Evolutionary conservation across 306 rosid species (phyloP).

Genomic region (Luffa aegyptiaca): DNA sequence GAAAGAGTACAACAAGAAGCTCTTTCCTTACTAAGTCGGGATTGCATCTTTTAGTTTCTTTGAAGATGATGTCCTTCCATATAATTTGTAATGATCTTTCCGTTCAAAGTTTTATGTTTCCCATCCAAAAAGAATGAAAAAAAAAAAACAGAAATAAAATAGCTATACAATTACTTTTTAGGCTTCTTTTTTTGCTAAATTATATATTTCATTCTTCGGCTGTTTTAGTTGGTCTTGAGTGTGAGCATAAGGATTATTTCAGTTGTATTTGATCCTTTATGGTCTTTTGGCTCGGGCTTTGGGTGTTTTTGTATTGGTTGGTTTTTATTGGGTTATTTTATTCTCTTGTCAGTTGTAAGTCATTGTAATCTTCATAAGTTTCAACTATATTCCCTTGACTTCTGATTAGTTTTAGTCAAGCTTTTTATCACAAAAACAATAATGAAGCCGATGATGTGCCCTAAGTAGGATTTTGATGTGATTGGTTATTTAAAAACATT

Average conservation of each 20-base stretch:
- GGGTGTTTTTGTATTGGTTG: neutral
- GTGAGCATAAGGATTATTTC: neutral
- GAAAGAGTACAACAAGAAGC: neutral
- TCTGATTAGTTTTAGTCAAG: neutral
- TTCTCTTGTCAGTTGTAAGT: neutral
- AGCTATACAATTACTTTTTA: neutral
- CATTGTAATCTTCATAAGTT: neutral
- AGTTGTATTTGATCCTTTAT: neutral
- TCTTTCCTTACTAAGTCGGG: neutral
- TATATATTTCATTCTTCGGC: neutral
- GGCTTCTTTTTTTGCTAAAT: neutral
- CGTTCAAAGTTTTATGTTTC: neutral
- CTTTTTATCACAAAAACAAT: neutral
- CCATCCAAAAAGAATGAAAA: neutral
- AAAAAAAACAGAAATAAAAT: neutral
- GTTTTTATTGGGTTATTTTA: neutral
- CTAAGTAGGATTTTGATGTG: neutral
- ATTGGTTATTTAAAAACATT: neutral
- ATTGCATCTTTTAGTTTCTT: slow-evolving; percentile 11
- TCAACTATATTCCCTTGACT: neutral
- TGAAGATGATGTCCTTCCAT: slow-evolving; percentile 6
- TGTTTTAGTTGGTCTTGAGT: neutral
- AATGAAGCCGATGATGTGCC: neutral
- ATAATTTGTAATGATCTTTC: neutral
- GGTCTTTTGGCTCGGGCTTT: too few species aligned